Percentiles rank a stretch among this genome's conserved stretches.
Conservation (phyloP, 805 yeast genomes). For the Priceomyces castillae region DNA sequence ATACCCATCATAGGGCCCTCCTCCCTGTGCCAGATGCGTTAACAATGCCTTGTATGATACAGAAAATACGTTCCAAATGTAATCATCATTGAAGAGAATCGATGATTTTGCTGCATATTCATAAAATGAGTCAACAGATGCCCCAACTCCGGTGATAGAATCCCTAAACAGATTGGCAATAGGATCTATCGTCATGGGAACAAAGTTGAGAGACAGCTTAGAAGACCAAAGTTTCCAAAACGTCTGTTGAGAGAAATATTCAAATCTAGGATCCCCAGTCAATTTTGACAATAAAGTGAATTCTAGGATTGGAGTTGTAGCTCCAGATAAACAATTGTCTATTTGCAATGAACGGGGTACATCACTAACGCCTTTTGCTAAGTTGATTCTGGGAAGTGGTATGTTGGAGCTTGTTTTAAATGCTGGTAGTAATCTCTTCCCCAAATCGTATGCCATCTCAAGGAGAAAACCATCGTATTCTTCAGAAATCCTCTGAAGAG, state of each 20-base stretch:
- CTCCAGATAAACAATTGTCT: slow-evolving; percentile 88
- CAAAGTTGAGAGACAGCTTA: slow-evolving; percentile 56
- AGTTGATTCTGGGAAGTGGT: slow-evolving; percentile 79
- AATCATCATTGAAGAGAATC: slow-evolving; percentile 62
- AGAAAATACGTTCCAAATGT: slow-evolving; percentile 54
- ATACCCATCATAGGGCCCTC: slow-evolving; percentile 19
- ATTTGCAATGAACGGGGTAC: slow-evolving; percentile 45
- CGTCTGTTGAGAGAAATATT: slow-evolving; percentile 55
- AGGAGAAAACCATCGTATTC: slow-evolving; percentile 73
- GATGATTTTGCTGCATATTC: slow-evolving; percentile 83
- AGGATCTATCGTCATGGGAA: slow-evolving; percentile 79
- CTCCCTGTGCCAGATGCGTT: slow-evolving; percentile 37
- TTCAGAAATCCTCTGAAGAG: slow-evolving; percentile 18
- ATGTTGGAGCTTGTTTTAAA: slow-evolving; percentile 62
- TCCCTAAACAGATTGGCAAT: slow-evolving; percentile 54
- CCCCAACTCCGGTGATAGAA: slow-evolving; percentile 76
- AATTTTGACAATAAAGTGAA: slow-evolving; percentile 70
- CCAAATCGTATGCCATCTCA: slow-evolving; percentile 70
- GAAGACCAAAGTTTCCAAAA: slow-evolving; percentile 70
- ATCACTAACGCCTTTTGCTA: slow-evolving; percentile 48
- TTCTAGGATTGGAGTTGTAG: slow-evolving; percentile 79
- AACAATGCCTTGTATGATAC: slow-evolving; percentile 56
- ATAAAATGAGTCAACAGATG: slow-evolving; percentile 86
- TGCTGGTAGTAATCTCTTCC: slow-evolving; percentile 65
- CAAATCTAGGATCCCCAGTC: slow-evolving; percentile 73